phyloP scores from a whole-genome alignment of 1,139 yeast species.

The Candida pseudoviswanathii region DNA sequence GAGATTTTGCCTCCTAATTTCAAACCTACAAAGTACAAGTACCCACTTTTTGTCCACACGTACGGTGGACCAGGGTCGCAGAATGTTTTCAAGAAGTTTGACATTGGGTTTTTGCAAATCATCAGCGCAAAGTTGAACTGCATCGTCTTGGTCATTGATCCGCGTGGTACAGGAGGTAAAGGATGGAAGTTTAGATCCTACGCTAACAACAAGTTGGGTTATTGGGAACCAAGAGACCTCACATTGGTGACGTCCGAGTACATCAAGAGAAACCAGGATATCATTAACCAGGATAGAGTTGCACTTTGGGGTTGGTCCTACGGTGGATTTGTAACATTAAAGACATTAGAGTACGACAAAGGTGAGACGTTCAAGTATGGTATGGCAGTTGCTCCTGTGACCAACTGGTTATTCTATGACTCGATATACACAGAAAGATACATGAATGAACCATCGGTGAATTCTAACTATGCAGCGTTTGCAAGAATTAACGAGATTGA shows the following conservation, averaged over 20 bases:
- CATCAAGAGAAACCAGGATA: conserved; percentile 49
- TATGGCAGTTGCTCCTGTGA: conserved; percentile 83
- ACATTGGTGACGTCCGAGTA: conserved; percentile 65
- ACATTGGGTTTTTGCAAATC: conserved; percentile 67
- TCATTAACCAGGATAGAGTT: conserved; percentile 62
- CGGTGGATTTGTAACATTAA: conserved; percentile 76
- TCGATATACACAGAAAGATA: conserved; percentile 87
- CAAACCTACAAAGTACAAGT: conserved; percentile 50
- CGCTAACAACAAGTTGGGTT: conserved; percentile 74
- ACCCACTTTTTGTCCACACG: conserved; percentile 80
- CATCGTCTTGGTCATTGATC: conserved; percentile 82
- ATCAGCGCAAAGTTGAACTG: conserved; percentile 70
- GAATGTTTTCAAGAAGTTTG: conserved; percentile 56
- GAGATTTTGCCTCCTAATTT: conserved; percentile 79
- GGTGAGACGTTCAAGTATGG: conserved; percentile 65
- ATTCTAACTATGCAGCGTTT: conserved; percentile 47
- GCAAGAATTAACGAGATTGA: conserved; percentile 51
- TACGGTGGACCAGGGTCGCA: conserved; percentile 98
- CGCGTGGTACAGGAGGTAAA: conserved; percentile 91
- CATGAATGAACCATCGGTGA: conserved; percentile 68
- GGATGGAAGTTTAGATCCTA: conserved; percentile 76
- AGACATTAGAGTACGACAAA: conserved; percentile 69
- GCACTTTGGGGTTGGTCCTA: conserved; percentile 94
- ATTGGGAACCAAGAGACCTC: conserved; percentile 86
- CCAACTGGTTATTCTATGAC: conserved; percentile 75